Base-by-base conservation (phyloP, 345 rosid genomes). In the Citrus trifoliata region DNA sequence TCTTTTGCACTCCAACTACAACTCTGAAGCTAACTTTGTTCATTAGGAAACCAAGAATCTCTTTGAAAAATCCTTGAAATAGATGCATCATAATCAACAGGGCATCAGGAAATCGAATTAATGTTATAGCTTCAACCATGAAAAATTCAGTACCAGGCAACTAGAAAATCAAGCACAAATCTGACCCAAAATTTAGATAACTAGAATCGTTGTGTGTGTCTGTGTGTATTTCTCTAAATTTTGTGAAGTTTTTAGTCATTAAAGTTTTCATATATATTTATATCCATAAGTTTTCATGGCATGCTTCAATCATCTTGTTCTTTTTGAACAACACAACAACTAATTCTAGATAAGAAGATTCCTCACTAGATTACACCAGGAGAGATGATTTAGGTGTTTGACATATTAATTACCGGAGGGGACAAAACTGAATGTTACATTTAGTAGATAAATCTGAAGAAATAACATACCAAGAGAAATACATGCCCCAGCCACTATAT, bases 401-500 rank as follows among this genome's bases (percentile, higher is more conserved):
- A 65, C 0, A 30, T 18, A 33, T 65, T 65, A 32, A 65, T 65
- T 33, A 18, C 6, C 32, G 40, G 21, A 63, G 2, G 35, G 4
- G 67, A 6, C 3, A 28, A 55, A 33, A 55, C 51, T 37, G 42
- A 74, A 70, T 27, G 37, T 28, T 4, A 53, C 48, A 28, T 53
- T 40, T 40, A 58, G 27, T 10, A 70, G 24, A 60, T 62, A 61
- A 42, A 74, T 58, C 55, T 76, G 70, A 33, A 80, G 10, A 62
- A 72, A 80, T 19, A 77, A 77, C 79, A 76, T 88, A 93, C 99
- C 99, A 66, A 95, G 89, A 84, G 99, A 91, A 78, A 93, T 90
- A 79, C 99, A 95, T 55, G 98, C 95, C 71, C 99, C 99, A 21
- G 99, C 87, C 77, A 95, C 91, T 79, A 95, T 87, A 82, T 95